These are phyloP conservation scores for Lactarius trivialis DNA, from an alignment of 768 basidiomycete species.

Conservation along the genomic window DNA sequence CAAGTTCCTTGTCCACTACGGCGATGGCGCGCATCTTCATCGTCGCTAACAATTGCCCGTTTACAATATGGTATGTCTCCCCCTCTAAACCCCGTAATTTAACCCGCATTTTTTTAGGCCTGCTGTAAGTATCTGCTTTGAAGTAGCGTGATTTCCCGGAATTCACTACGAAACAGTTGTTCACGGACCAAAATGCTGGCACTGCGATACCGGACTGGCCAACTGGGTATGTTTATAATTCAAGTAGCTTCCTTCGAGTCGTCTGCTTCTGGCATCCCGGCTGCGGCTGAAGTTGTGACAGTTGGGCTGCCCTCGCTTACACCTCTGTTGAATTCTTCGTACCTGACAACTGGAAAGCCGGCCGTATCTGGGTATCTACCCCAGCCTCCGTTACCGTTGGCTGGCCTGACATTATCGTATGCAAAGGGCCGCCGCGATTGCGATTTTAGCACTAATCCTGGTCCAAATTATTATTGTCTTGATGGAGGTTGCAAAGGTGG, in stretches of 20 bases:
- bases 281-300: slow-evolving; percentile 1
- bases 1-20: no score
- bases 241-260: background rate
- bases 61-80: slow-evolving; percentile 35
- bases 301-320: slow-evolving; percentile 29
- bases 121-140: slow-evolving; percentile 25
- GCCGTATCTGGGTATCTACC: slow-evolving; percentile 33
- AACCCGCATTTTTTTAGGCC: slow-evolving; percentile 23
- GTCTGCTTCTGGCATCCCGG: no score
- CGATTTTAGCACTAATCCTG: slow-evolving; percentile 32
- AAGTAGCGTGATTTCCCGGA: background rate
- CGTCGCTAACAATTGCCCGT: slow-evolving; percentile 38
- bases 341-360: slow-evolving; percentile 36
- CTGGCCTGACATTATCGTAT: background rate
- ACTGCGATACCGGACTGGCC: no score
- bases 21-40: slow-evolving; percentile 30
- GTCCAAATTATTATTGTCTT: slow-evolving; percentile 32
- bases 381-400: background rate
- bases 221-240: slow-evolving; percentile 24
- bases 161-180: slow-evolving; percentile 22
- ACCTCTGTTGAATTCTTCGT: slow-evolving; percentile 30
- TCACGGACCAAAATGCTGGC: slow-evolving; percentile 33
- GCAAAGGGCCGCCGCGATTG: slow-evolving; percentile 35
- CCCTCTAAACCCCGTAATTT: background rate
- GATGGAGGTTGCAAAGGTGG: slow-evolving; percentile 40